Evolutionary conservation across 2,329 filamentous ascomycete genomes (phyloP).

Genomic region (Elsinoe arachidis): DNA sequence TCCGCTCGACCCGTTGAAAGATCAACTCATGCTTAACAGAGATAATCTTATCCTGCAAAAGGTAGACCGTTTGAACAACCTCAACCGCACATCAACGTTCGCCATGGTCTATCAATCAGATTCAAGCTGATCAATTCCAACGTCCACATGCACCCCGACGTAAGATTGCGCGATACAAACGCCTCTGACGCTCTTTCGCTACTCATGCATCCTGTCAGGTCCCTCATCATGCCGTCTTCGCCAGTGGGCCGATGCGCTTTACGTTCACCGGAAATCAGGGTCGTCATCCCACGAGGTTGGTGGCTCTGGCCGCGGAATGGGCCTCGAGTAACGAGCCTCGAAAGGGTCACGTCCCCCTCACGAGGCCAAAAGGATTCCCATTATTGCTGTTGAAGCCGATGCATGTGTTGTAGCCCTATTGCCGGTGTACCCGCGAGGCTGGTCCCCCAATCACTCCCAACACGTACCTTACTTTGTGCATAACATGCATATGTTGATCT

Average conservation of each 20-base stretch:
- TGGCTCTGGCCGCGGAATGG: background rate
- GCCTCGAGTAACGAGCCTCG: background rate
- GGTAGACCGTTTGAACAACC: conserved; percentile 3
- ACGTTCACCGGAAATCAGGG: background rate
- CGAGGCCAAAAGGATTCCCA: background rate
- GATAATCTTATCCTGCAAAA: background rate
- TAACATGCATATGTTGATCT: background rate
- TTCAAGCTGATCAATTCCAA: background rate
- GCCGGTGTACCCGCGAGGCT: background rate
- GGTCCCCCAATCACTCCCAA: background rate
- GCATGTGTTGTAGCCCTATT: conserved; percentile 1
- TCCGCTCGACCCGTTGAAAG: background rate
- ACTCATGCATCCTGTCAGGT: background rate
- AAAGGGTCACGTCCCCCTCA: background rate
- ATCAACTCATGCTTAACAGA: background rate
- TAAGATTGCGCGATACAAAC: background rate
- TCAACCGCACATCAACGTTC: background rate
- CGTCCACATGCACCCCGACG: background rate
- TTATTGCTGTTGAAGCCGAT: background rate
- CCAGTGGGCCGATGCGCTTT: background rate
- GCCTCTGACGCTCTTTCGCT: conserved; percentile 6
- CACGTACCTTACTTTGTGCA: background rate
- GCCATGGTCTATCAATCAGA: background rate
- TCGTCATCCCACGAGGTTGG: conserved; percentile 1
- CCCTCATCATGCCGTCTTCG: background rate